phyloP scores from a whole-genome alignment of 495 filamentous ascomycete species.

The Aspergillus steynii region DNA sequence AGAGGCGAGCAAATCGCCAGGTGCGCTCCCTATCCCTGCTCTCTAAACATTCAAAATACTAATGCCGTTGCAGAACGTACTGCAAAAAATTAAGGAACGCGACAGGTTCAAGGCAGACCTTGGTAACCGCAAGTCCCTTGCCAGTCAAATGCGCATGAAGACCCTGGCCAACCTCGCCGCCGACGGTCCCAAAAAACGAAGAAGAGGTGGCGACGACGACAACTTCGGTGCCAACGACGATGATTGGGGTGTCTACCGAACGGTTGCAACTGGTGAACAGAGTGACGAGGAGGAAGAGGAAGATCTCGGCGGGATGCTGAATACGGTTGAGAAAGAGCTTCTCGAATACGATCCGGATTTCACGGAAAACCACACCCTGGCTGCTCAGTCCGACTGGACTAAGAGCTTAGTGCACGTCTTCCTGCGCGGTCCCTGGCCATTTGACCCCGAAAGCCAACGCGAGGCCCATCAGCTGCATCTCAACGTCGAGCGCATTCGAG shows the following conservation, averaged over 20 bases:
- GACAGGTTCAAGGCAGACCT: slow-evolving; percentile 89
- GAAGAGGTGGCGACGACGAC: slow-evolving; percentile 79
- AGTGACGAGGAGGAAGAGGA: slow-evolving; percentile 85
- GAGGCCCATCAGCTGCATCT: slow-evolving; percentile 89
- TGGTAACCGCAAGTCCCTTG: slow-evolving; percentile 92
- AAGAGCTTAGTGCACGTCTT: slow-evolving; percentile 89
- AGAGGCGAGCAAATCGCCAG: slow-evolving; percentile 72
- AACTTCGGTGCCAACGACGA: slow-evolving; percentile 96
- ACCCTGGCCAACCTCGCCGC: slow-evolving; percentile 94
- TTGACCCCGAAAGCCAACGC: slow-evolving; percentile 74
- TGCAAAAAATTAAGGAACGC: slow-evolving; percentile 88
- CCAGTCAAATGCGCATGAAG: slow-evolving; percentile 96
- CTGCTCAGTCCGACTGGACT: slow-evolving; percentile 92
- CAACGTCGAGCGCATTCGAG: slow-evolving; percentile 94
- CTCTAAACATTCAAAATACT: background rate
- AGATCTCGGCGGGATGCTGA: slow-evolving; percentile 71
- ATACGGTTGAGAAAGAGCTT: slow-evolving; percentile 76
- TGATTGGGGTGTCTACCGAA: slow-evolving; percentile 95
- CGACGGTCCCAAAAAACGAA: slow-evolving; percentile 82
- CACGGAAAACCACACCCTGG: slow-evolving; percentile 84
- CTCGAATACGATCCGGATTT: slow-evolving; percentile 85
- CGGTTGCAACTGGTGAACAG: slow-evolving; percentile 74
- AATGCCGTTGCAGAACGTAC: slow-evolving; percentile 42
- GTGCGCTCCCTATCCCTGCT: slow-evolving; percentile 27
- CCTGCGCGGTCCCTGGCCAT: slow-evolving; percentile 80